Evolutionary conservation across 2,329 filamentous ascomycete species (phyloP).

Genomic region (Fusarium sp.): DNA sequence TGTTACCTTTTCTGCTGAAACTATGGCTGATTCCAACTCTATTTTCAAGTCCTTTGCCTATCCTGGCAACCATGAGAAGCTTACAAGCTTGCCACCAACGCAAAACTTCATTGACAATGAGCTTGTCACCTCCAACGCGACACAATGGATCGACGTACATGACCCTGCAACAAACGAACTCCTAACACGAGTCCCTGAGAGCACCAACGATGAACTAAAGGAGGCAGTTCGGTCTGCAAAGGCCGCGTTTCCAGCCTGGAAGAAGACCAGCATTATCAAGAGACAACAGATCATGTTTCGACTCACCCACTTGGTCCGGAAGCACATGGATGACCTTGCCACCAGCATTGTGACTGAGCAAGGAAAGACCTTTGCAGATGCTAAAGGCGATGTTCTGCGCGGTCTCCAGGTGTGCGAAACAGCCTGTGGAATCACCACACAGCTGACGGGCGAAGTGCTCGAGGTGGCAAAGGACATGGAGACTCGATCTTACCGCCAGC

Average conservation of each 20-base stretch:
- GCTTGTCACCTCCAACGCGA: slow-evolving; percentile 71
- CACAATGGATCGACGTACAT: slow-evolving; percentile 78
- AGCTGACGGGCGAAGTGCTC: slow-evolving; percentile 80
- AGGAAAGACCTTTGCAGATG: slow-evolving; percentile 83
- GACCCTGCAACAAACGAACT: slow-evolving; percentile 85
- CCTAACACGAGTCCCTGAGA: slow-evolving; percentile 81
- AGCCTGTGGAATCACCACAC: slow-evolving; percentile 78
- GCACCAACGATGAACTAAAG: slow-evolving; percentile 75
- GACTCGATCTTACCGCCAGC: slow-evolving; percentile 80
- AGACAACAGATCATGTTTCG: slow-evolving; percentile 84
- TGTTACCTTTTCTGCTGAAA: not conserved
- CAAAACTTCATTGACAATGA: slow-evolving; percentile 81
- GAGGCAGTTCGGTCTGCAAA: slow-evolving; percentile 77
- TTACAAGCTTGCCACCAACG: slow-evolving; percentile 62
- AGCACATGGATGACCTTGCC: slow-evolving; percentile 81
- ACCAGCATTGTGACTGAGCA: slow-evolving; percentile 83
- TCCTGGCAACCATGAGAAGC: slow-evolving; percentile 41
- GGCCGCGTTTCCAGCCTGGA: slow-evolving; percentile 78
- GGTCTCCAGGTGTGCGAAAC: slow-evolving; percentile 83
- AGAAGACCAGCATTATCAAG: slow-evolving; percentile 72
- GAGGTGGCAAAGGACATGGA: slow-evolving; percentile 89
- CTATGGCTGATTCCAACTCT: slow-evolving; percentile 29
- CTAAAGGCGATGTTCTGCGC: slow-evolving; percentile 78
- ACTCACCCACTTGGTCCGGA: slow-evolving; percentile 77
- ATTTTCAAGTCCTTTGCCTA: slow-evolving; percentile 36